Evolutionary conservation across 2,329 filamentous ascomycete species (phyloP).

Genomic region (Atkinsonella hypoxylon): DNA sequence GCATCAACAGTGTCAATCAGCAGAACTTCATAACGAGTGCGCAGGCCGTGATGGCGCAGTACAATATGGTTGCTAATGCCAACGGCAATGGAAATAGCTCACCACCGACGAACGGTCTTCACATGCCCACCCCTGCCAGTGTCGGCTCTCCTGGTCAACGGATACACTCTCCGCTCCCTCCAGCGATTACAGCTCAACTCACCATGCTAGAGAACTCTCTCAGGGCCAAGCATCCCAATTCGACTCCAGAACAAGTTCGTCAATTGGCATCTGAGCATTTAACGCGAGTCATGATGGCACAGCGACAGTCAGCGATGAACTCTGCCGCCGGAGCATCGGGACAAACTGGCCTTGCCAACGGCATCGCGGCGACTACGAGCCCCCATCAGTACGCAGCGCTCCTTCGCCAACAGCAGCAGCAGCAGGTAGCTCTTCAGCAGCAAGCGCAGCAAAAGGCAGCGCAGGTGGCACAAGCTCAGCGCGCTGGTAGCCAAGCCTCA

Average conservation of each 20-base stretch:
- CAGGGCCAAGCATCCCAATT: conserved; percentile 36
- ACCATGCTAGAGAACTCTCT: conserved; percentile 40
- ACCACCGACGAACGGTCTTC: conserved; percentile 32
- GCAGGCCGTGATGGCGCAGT: conserved; percentile 40
- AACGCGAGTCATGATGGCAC: conserved; percentile 34
- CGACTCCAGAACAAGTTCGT: conserved; percentile 36
- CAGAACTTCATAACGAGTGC: conserved; percentile 41
- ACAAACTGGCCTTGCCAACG: conserved; percentile 36
- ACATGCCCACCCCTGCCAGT: conserved; percentile 32
- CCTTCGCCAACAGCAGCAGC: conserved; percentile 44
- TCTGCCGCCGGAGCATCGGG: conserved; percentile 38
- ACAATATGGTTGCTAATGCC: conserved; percentile 28
- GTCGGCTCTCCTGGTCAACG: conserved; percentile 30
- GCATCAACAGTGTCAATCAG: conserved; percentile 34
- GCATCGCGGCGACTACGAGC: conserved; percentile 35
- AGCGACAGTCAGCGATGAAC: conserved; percentile 41
- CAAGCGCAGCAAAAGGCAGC: conserved; percentile 17
- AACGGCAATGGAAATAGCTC: conserved; percentile 30
- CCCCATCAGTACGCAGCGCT: conserved; percentile 50
- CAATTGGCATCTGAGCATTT: conserved; percentile 40
- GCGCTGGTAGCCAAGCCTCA: conserved; percentile 13
- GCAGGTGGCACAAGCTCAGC: conserved; percentile 17
- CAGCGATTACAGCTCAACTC: conserved; percentile 36
- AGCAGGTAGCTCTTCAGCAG: conserved; percentile 22
- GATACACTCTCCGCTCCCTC: conserved; percentile 31